Conservation (phyloP, 106 monocot species). For the Triglochin maritima region DNA sequence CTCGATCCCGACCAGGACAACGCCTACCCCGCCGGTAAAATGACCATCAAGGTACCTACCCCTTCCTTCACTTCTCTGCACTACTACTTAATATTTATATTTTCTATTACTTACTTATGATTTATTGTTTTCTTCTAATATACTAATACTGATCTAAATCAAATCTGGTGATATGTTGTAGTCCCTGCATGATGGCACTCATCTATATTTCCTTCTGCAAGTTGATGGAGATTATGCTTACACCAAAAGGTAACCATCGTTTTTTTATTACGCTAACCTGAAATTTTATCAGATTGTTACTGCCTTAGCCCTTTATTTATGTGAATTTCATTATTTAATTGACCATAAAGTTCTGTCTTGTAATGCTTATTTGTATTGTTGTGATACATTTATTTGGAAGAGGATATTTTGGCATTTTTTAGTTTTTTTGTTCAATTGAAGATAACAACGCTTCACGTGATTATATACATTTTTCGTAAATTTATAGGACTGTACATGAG, state of each 20-base stretch:
- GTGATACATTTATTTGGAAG: background rate
- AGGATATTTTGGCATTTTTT: background rate
- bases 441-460: too few species aligned
- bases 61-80: background rate
- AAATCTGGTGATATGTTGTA: conserved; percentile 12
- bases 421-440: background rate
- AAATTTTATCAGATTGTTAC: too few species aligned
- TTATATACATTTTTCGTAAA: too few species aligned
- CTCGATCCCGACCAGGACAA: conserved; percentile 86
- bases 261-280: conserved; percentile 1
- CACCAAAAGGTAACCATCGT: conserved; percentile 44
- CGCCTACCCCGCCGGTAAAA: conserved; percentile 65
- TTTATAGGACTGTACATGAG: too few species aligned
- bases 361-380: too few species aligned
- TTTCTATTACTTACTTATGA: background rate
- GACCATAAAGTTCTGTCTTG: too few species aligned
- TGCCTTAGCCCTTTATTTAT: too few species aligned
- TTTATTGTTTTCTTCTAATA: background rate
- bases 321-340: too few species aligned
- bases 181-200: conserved; percentile 75
- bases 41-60: conserved; percentile 58
- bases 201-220: conserved; percentile 72
- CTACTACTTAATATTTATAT: background rate
- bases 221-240: conserved; percentile 81
- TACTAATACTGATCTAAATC: background rate